A percentile compares a stretch with the other conserved stretches of the same genome.
phyloP scores from a whole-genome alignment of 2,329 filamentous ascomycete genomes.

The Diplodia mutila region DNA sequence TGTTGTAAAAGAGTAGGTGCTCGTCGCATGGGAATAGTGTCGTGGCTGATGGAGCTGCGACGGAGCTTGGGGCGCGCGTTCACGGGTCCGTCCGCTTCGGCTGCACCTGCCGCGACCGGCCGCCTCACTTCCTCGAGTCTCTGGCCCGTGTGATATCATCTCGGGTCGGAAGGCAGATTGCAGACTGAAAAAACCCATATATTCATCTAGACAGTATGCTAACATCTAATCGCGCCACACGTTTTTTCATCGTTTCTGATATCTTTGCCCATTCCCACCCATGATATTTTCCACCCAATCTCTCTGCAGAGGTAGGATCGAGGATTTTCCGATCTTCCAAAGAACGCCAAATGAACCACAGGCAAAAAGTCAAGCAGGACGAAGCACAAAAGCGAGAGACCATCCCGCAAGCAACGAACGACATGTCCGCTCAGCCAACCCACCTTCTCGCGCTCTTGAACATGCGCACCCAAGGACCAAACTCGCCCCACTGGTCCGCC shows the following conservation, averaged over 20 bases:
- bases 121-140: not conserved
- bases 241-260: not conserved
- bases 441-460: slow-evolving; percentile 87
- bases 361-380: not conserved
- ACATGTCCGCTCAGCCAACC: slow-evolving; percentile 62
- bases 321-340: not conserved
- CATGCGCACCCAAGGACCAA: slow-evolving; percentile 82
- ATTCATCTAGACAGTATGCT: not conserved
- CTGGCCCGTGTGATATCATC: not conserved
- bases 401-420: not conserved
- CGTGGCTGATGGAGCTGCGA: slow-evolving; percentile 5
- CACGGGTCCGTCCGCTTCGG: not conserved
- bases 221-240: not conserved
- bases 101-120: not conserved
- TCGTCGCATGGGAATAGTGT: slow-evolving; percentile 9
- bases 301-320: not conserved
- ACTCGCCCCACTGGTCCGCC: slow-evolving; percentile 71
- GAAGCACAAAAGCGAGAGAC: not conserved
- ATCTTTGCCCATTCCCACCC: not conserved
- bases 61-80: slow-evolving; percentile 16
- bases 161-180: not conserved
- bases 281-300: not conserved
- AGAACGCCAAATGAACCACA: not conserved
- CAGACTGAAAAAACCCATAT: not conserved
- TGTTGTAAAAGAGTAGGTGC: not conserved